Percentiles rank a stretch among this genome's conserved stretches.
These are phyloP conservation scores for Pneumocystis canis DNA, from an alignment of 1,139 yeast species.

Conservation along the genomic window DNA sequence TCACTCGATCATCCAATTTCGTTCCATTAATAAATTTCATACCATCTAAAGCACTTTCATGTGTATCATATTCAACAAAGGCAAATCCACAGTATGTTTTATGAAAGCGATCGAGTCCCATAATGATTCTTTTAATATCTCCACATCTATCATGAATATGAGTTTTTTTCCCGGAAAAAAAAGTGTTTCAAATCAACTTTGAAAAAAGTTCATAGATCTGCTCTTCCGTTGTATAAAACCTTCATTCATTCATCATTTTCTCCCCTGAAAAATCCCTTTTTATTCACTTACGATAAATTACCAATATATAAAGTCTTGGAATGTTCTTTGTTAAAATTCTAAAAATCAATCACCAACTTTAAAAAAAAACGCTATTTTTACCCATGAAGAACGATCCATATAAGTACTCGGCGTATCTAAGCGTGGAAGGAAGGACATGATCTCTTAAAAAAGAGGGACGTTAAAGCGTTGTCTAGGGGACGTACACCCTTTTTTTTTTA, in stretches of 20 bases:
- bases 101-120: slow-evolving; percentile 84
- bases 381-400: slow-evolving; percentile 6
- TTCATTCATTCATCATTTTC: slow-evolving; percentile 16
- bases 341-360: too few species aligned
- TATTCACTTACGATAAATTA: slow-evolving; percentile 30
- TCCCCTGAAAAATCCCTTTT: too few species aligned
- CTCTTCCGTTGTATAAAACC: slow-evolving; percentile 85
- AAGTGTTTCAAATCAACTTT: too few species aligned
- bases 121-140: slow-evolving; percentile 56
- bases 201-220: slow-evolving; percentile 76
- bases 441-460: too few species aligned
- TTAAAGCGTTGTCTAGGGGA: too few species aligned
- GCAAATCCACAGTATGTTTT: slow-evolving; percentile 94
- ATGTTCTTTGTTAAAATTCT: slow-evolving; percentile 2
- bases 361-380: too few species aligned
- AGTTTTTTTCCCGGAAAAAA: too few species aligned
- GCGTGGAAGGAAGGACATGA: neutral
- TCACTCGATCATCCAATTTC: slow-evolving; percentile 60
- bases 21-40: slow-evolving; percentile 70
- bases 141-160: too few species aligned
- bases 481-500: too few species aligned
- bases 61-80: slow-evolving; percentile 59
- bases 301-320: slow-evolving; percentile 77
- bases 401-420: slow-evolving; percentile 10
- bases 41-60: slow-evolving; percentile 62